These are phyloP conservation scores for Daldinia concentrica DNA, from an alignment of 495 filamentous ascomycete genomes.

Conservation along the genomic window DNA sequence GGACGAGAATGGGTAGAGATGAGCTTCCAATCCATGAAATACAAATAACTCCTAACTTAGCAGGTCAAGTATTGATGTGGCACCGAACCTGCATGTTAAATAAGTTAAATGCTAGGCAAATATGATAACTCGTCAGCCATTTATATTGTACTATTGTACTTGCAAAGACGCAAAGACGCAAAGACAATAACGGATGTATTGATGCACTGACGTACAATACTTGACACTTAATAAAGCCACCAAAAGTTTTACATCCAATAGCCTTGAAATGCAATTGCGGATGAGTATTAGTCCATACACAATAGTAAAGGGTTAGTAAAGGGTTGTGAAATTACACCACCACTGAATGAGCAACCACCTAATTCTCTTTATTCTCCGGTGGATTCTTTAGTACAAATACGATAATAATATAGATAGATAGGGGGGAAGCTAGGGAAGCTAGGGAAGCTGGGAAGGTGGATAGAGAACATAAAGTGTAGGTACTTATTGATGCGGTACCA, in stretches of 20 bases:
- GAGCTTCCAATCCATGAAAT: no score
- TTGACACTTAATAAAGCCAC: background rate
- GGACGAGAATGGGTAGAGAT: background rate
- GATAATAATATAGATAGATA: background rate
- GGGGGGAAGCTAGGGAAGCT: background rate
- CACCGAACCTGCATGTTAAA: slow-evolving; percentile 28
- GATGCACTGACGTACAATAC: background rate
- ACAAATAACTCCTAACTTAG: slow-evolving; percentile 7
- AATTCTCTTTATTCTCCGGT: background rate
- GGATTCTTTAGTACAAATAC: background rate
- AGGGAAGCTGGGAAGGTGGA: background rate
- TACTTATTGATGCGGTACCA: slow-evolving; percentile 9
- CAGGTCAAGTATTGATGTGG: slow-evolving; percentile 29
- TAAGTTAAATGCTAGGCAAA: slow-evolving; percentile 19
- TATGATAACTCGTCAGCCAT: slow-evolving; percentile 17
- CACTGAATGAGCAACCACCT: background rate
- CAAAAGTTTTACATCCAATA: background rate
- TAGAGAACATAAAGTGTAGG: background rate
- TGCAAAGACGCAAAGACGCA: slow-evolving; percentile 8
- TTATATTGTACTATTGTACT: background rate
- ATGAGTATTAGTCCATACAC: background rate
- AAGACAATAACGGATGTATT: background rate
- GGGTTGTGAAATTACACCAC: background rate
- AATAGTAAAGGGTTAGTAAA: background rate
- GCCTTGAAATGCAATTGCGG: background rate